Base-by-base conservation (phyloP, 2,329 filamentous ascomycete species). In the Lasiodiplodia sp. region DNA sequence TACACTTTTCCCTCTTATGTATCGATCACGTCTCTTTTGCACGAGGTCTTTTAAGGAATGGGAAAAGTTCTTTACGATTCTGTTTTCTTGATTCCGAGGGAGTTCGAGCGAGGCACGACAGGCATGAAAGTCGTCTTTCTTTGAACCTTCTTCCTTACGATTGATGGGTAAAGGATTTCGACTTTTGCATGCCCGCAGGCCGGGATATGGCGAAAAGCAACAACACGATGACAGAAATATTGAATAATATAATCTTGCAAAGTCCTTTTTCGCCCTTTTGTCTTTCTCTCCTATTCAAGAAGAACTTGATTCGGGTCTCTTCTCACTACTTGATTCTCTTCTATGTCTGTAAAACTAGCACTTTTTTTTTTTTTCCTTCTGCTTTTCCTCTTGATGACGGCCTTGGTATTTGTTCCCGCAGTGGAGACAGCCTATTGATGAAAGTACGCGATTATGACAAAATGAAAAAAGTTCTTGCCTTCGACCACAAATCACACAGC, bases 31-130 rank as follows among this genome's bases (percentile, higher is more conserved):
- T 64, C 47, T 64, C 44, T 28, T 64, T 51, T 64, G 60, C 28
- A 67, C 56, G 65, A 67, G 65, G 65, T 67, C 55, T 60, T 52
- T 67, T 28, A 60, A 51, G 65, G 65, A 67, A 67, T 58, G 65
- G 65, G 55, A 67, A 67, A 67, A 67, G 65, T 67, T 49, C 44
- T 52, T 58, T 21, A 67, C 53, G 65, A 58, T 47, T 58, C 65
- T 67, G 55, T 60, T 58, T 67, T 66, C 53, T 66, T 60, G 65
- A 67, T 67, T 67, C 65, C 40, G 56, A 67, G 53, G 64, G 65
- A 67, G 65, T 67, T 60, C 47, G 44, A 60, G 65, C 56, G 64
- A 67, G 65, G 65, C 65, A 60, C 65, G 65, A 63, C 58, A 63
- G 58, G 53, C 65, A 67, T 67, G 55, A 52, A 67, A 67, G 44